A percentile compares a stretch with the other conserved stretches of the same genome.
phyloP scores from a whole-genome alignment of 495 filamentous ascomycete species.

The Podospora didyma region DNA sequence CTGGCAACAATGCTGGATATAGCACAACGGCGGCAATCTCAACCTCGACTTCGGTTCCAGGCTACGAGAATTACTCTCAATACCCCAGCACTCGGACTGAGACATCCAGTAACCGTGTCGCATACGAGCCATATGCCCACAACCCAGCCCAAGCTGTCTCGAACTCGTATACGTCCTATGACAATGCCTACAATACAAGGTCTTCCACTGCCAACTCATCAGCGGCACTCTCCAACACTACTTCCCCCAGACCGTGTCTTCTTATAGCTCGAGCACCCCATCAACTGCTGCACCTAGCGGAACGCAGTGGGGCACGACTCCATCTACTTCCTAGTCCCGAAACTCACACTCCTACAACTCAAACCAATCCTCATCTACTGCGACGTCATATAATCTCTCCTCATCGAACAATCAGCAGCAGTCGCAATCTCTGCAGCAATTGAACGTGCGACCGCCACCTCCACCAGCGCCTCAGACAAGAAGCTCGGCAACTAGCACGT shows the following conservation, averaged over 20 bases:
- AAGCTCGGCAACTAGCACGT: constrained; percentile 15
- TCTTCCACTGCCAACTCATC: constrained; percentile 13
- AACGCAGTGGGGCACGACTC: constrained; percentile 21
- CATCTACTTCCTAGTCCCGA: constrained; percentile 12
- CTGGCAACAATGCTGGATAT: constrained; percentile 8
- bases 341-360: constrained; percentile 18
- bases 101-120: constrained; percentile 13
- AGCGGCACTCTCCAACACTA: constrained; percentile 5
- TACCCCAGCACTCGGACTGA: constrained; percentile 17
- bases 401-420: constrained; percentile 13
- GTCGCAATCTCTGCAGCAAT: constrained; percentile 19
- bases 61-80: constrained; percentile 20
- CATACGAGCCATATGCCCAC: constrained; percentile 23
- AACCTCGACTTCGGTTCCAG: constrained; percentile 8
- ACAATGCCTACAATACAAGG: constrained; percentile 15
- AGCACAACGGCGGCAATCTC: constrained; percentile 5
- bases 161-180: constrained; percentile 21
- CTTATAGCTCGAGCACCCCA: constrained; percentile 15
- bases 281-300: constrained; percentile 9
- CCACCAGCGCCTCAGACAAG: constrained; percentile 10
- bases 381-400: constrained; percentile 5
- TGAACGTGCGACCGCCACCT: constrained; percentile 23
- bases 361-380: constrained; percentile 10
- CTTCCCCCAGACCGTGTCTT: constrained; percentile 18
- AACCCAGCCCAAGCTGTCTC: constrained; percentile 9